Evolutionary conservation across 768 basidiomycete species (phyloP).

Genomic region (Tylopilus rubrobrunneus): DNA sequence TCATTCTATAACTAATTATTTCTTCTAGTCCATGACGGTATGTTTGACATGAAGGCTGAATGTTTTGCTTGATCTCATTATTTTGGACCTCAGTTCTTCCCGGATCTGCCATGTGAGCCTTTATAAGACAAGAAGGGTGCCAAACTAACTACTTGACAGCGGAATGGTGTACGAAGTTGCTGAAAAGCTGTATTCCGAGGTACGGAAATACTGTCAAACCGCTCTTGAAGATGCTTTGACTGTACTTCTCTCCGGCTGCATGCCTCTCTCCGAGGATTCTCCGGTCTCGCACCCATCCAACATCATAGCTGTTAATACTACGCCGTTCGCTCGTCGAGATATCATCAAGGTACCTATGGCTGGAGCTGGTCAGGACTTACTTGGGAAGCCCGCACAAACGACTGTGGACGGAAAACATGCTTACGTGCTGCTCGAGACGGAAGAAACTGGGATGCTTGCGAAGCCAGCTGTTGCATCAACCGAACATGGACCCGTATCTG

Average conservation of each 20-base stretch:
- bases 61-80: neutral
- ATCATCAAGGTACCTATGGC: slow-evolving; percentile 64
- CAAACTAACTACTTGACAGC: slow-evolving; percentile 36
- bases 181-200: slow-evolving; percentile 78
- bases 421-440: slow-evolving; percentile 65
- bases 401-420: slow-evolving; percentile 63
- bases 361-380: slow-evolving; percentile 41
- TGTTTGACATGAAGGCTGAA: slow-evolving; percentile 14
- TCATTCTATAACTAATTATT: neutral
- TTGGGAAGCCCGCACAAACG: slow-evolving; percentile 58
- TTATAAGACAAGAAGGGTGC: neutral
- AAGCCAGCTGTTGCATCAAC: slow-evolving; percentile 41
- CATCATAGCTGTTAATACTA: slow-evolving; percentile 76
- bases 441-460: slow-evolving; percentile 32
- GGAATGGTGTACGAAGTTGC: slow-evolving; percentile 98
- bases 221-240: slow-evolving; percentile 76
- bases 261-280: slow-evolving; percentile 19
- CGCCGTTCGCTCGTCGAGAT: slow-evolving; percentile 74
- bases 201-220: slow-evolving; percentile 58
- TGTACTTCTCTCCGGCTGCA: slow-evolving; percentile 43
- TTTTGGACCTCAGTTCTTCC: slow-evolving; percentile 60
- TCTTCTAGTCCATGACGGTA: slow-evolving; percentile 75
- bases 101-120: slow-evolving; percentile 79
- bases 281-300: slow-evolving; percentile 28
- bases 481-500: slow-evolving; percentile 58